Evolutionary conservation across 2,329 filamentous ascomycete genomes (phyloP), one percentile per base, ranked within the genome.

Genomic region (Intubia oerlemansii): DNA sequence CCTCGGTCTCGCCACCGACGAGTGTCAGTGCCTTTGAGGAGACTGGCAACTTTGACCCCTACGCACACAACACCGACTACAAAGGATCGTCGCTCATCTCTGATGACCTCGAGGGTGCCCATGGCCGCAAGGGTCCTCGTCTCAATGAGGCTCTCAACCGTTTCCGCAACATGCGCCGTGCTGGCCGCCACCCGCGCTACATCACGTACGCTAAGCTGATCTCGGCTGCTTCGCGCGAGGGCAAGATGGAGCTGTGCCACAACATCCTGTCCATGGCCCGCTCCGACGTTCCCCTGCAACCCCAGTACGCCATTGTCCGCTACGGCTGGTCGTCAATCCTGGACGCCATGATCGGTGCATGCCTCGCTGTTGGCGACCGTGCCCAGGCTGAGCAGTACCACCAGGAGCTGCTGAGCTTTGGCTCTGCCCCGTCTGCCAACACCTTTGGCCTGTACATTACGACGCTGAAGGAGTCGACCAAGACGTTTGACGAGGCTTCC

Each of bases 401-500:
- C 47, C 75, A 88, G 49, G 81, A 98, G 49, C 62, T 98, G 39
- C 61, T 91, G 27, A 73, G 81, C 35, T 88, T 95, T 59, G 85
- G 85, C 27, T 72, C 78, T 34, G 75, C 84, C 8, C 88, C 88
- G 11, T 91, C 85, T 3, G 88, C 88, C 24, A 98, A 98, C 58
- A 98, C 88, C 1, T 98, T 90, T 41, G 88, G 88, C 34, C 66
- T 98, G 12, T 98, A 95, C 62, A 98, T 98, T 53, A 95, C 90
- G n/a, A 95, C 85, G 2, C 61, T 98, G 36, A 93, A 95, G 57
- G 85, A 92, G 46, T 91, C 81, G 1, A 81, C 81, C 39, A 92
- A 91, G 66, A 95, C 84, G 0, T 95, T 93, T 39, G 88, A 98
- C 44, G 88, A 98, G 50, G 88, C 88, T 9, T 82, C 82, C 7